Conservation (phyloP, 768 basidiomycete genomes). For the Lactarius vividus region DNA sequence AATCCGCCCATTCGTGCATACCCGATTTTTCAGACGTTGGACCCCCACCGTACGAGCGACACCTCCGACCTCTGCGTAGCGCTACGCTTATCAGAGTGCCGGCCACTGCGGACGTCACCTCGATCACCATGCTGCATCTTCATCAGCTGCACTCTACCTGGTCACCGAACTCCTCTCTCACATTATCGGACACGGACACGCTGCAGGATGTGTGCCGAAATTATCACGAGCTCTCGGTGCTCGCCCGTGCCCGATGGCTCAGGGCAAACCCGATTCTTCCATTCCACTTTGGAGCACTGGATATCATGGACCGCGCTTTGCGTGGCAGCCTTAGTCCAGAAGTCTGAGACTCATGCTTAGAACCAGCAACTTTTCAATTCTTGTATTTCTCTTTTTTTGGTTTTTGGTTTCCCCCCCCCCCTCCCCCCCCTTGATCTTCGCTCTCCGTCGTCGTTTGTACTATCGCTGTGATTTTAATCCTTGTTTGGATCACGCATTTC, state of each 20-base stretch:
- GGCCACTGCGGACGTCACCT: conserved; percentile 41
- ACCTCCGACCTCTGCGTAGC: conserved; percentile 50
- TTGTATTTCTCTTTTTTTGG: not conserved
- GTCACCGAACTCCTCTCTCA: conserved; percentile 41
- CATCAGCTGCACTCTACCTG: conserved; percentile 56
- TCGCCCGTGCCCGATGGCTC: conserved; percentile 48
- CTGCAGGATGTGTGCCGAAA: conserved; percentile 60
- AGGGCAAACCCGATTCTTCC: conserved; percentile 56
- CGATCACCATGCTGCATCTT: conserved; percentile 54
- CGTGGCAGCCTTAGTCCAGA: conserved; percentile 33
- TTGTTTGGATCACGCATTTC: conserved; percentile 20
- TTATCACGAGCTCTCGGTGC: conserved; percentile 66
- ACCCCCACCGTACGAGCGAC: conserved; percentile 38
- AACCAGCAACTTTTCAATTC: conserved; percentile 4
- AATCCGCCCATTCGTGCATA: conserved; percentile 34
- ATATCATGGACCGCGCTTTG: conserved; percentile 52
- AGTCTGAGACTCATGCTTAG: conserved; percentile 9
- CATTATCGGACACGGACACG: conserved; percentile 35
- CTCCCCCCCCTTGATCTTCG: too few relatives aligned
- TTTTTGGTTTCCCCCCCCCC: too few relatives aligned
- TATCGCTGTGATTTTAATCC: conserved; percentile 13
- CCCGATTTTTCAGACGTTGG: conserved; percentile 37
- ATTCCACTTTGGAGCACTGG: conserved; percentile 71
- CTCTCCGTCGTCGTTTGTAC: not conserved
- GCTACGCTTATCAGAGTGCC: conserved; percentile 60